A percentile compares a stretch with the other conserved stretches of the same genome.
phyloP scores from a whole-genome alignment of 129 eudicot species.

The carrot (Daucus carota) region DH1_v3.0 NC_030384.2:47336001-47336500 shows the following conservation, averaged over 20 bases:
- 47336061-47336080: not conserved
- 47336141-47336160: constrained; percentile 47
- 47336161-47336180: constrained; percentile 78
- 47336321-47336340: not conserved
- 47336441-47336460: not conserved
- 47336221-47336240: constrained; percentile 24
- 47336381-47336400: not conserved
- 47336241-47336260: constrained; percentile 34
- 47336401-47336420: not conserved
- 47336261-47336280: constrained; percentile 74
- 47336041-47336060: not conserved
- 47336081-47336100: not conserved
- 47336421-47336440: not conserved
- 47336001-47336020: not conserved
- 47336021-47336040: not conserved
- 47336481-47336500: too few species aligned
- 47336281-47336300: not conserved
- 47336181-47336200: constrained; percentile 59
- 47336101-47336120: constrained; percentile 38
- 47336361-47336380: not conserved
- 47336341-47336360: not conserved
- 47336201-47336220: constrained; percentile 46
- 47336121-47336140: constrained; percentile 67
- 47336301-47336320: not conserved
- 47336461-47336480: not conserved